Evolutionary conservation across 2,329 filamentous ascomycete species (phyloP), one percentile per base, ranked within the genome.

Genomic region (Fusarium pilosicola): DNA sequence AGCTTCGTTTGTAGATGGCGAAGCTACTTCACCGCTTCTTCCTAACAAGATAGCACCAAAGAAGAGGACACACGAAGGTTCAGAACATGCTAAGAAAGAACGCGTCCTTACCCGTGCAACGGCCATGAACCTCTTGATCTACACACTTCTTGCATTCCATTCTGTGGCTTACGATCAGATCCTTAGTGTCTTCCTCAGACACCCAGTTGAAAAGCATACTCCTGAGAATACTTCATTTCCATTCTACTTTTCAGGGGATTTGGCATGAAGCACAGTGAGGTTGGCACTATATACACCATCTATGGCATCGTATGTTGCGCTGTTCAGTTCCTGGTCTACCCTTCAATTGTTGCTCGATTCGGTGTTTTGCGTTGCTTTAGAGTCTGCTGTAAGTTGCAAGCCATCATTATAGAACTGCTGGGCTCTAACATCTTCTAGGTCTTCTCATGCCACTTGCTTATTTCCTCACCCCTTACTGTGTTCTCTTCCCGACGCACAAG

Each of bases 301-400:
- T 97, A 96, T 80, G 95, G 94, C 26, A 85, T 97, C 58, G 86
- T 91, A 15, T 94, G 94, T 74, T 94, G 95, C 78, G 75, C 96
- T 24, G 89, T 94, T 51, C 96, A 98, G 80, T 97, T 99, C 81
- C 84, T 96, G 57, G 79, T 97, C 62, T 98, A 97, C 80, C 95
- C 96, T 1, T 86, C 89, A 0, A 83, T 96, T 3, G 95, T 95
- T 52, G 87, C 89, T 38, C 87, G 87, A 28, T 94, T 90, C 71
- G 96, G 96, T 11, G 90, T 95, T 0, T 84, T 97, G 22, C 87
- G 85, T 59, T 96, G 93, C 81, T 92, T 94, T 76, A 91, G 90
- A 72, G 83, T 87, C n/a, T 90, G 91, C 74, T 84, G 85, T 86
- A 81, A 71, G 85, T 79, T 36, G 4, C 2, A 30, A 26, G 24